Percentiles rank a stretch among this genome's conserved stretches.
phyloP scores from a whole-genome alignment of 2,329 filamentous ascomycete species.

The Aureobasidium sp. region DNA sequence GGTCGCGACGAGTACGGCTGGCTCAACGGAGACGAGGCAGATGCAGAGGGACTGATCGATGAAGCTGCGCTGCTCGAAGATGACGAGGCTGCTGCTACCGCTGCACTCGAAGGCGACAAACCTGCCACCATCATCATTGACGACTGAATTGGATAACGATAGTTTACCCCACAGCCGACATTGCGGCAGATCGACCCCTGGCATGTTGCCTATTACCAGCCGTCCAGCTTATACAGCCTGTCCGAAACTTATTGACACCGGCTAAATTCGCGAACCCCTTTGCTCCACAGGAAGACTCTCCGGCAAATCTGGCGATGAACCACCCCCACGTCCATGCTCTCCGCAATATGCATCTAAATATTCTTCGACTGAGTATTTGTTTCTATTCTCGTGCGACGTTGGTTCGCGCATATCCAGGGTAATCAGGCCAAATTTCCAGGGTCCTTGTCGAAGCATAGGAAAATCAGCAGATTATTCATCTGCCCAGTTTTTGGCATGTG shows the following conservation, averaged over 20 bases:
- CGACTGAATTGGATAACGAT: background rate
- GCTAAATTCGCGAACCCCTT: background rate
- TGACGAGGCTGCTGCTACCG: background rate
- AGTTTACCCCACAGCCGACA: background rate
- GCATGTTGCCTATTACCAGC: background rate
- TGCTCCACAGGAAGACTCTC: background rate
- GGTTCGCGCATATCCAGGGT: background rate
- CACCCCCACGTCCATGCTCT: background rate
- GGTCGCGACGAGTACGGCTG: slow-evolving; percentile 65
- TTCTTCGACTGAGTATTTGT: background rate
- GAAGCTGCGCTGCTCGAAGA: slow-evolving; percentile 21
- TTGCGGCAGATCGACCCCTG: background rate
- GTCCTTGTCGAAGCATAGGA: background rate
- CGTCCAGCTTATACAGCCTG: background rate
- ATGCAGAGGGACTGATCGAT: slow-evolving; percentile 35
- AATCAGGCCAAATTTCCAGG: background rate
- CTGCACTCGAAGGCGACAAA: background rate
- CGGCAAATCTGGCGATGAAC: background rate
- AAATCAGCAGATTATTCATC: background rate
- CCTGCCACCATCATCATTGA: background rate
- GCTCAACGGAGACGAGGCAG: slow-evolving; percentile 55
- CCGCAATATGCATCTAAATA: background rate
- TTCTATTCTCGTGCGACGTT: background rate
- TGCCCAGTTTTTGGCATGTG: background rate
- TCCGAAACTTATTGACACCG: background rate